These are phyloP conservation scores for Colletotrichum orbiculare DNA, from an alignment of 2,329 filamentous ascomycete genomes.

Conservation along the genomic window DNA sequence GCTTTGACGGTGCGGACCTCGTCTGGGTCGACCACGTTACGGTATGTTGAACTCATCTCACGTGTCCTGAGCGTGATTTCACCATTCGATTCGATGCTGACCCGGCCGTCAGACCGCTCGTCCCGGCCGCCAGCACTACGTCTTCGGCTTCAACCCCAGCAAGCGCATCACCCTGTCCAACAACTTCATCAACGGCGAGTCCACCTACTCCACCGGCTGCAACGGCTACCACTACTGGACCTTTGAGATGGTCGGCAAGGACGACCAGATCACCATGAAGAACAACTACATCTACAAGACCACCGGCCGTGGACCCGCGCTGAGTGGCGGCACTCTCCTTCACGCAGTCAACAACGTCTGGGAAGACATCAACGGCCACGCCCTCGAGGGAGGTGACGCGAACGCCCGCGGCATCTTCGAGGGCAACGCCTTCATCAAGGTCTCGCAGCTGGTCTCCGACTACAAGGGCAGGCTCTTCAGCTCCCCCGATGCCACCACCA, in stretches of 20 bases:
- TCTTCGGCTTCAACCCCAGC: constrained; percentile 32
- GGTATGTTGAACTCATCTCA: not conserved
- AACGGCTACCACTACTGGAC: constrained; percentile 32
- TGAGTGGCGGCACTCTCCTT: constrained; percentile 43
- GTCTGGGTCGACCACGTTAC: constrained; percentile 35
- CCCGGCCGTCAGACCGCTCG: constrained; percentile 15
- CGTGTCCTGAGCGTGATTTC: too few species aligned
- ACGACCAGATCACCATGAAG: constrained; percentile 33
- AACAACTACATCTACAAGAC: constrained; percentile 41
- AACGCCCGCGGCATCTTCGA: constrained; percentile 42
- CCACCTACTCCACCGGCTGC: constrained; percentile 27
- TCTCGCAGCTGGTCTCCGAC: constrained; percentile 38
- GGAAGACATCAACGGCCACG: constrained; percentile 42
- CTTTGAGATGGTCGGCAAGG: constrained; percentile 23
- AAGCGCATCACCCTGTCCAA: constrained; percentile 34
- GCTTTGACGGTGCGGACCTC: constrained; percentile 27
- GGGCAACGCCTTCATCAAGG: constrained; percentile 42
- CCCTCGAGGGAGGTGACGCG: constrained; percentile 41
- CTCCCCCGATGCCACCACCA: constrained; percentile 37
- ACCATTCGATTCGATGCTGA: not conserved
- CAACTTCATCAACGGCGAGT: constrained; percentile 33
- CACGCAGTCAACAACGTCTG: constrained; percentile 47
- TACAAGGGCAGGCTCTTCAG: constrained; percentile 42
- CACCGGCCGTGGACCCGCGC: constrained; percentile 42
- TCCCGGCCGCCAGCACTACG: constrained; percentile 30